Base-by-base conservation (phyloP, 805 yeast genomes). In the Teunomyces tritomae region DNA sequence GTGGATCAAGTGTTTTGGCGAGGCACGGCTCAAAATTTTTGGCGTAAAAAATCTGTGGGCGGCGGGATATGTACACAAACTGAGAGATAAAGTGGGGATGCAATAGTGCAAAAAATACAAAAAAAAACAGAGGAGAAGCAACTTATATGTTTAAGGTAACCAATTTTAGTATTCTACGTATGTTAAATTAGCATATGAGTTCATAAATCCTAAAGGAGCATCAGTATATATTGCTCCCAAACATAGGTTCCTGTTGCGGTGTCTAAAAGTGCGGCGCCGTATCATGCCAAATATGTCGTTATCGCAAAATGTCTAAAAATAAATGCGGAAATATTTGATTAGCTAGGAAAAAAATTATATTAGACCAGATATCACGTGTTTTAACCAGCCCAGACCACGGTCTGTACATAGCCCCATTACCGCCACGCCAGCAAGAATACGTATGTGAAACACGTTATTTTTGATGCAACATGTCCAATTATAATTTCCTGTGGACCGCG, bases 1-100 rank as follows among this genome's bases (percentile, higher is more conserved):
- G 39, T 37, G 40, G 40, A 11, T 24, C 28, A 26, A 14, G 27
- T 8, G 27, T 37, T 37, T 37, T 37, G 40, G 40, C 40, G 29
- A 17, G 28, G 40, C 40, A 37, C 40, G 40, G 40, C 40, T 37
- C 40, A 37, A 37, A 37, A 37, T 24, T 20, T 13, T 34, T 37
- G 9, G 29, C 29, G 27, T 37, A 37, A 37, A 26, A 37, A 37
- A 24, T 26, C 10, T 11, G 39, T 20, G 24, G 13, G 8, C 33
- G 13, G 33, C 8, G 2, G 17, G 29, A 16, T n/a, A 26, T 24
- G 40, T 14, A 13, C 16, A 26, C 20, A 24, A 20, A 24, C 3
- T 24, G 11, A 5, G 29, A 26, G 40, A 26, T 26, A 8, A 20
- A 35, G 39, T 9, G 27, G 20, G 27, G 34, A 9, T 32, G 34